Percentiles rank a stretch among this genome's conserved stretches.
These are phyloP conservation scores for Verticillium nubilum DNA, from an alignment of 2,329 filamentous ascomycete genomes.

Conservation along the genomic window DNA sequence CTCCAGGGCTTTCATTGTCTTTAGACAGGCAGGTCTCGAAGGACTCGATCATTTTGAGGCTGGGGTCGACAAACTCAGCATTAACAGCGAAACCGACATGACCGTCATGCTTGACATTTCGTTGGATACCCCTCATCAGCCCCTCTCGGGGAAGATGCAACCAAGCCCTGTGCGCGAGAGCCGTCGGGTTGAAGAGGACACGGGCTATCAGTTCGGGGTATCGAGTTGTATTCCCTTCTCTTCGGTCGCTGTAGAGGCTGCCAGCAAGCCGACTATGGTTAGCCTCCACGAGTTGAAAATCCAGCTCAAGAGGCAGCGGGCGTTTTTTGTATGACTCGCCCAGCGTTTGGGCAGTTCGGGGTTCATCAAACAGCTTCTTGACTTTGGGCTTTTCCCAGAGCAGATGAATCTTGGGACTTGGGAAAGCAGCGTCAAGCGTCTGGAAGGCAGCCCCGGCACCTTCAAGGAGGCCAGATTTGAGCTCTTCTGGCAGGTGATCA, in stretches of 20 bases:
- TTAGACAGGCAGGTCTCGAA: constrained; percentile 22
- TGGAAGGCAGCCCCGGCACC: background rate
- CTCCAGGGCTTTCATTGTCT: background rate
- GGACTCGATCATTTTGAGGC: constrained; percentile 10
- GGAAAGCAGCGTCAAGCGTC: background rate
- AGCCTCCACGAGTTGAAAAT: background rate
- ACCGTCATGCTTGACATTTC: background rate
- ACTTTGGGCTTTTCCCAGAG: background rate
- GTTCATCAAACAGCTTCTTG: background rate
- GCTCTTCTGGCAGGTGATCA: background rate
- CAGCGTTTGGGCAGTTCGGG: background rate
- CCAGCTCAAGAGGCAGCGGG: background rate
- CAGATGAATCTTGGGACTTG: background rate
- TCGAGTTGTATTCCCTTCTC: background rate
- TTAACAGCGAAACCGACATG: background rate
- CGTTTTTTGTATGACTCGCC: background rate
- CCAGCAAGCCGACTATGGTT: background rate
- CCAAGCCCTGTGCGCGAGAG: constrained; percentile 11
- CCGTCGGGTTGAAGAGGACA: constrained; percentile 9
- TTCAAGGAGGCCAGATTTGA: background rate
- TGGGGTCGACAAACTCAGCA: constrained; percentile 4
- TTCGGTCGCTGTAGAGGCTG: background rate
- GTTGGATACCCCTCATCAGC: background rate
- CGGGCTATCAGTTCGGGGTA: constrained; percentile 1
- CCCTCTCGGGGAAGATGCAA: constrained; percentile 8